Evolutionary conservation across 768 basidiomycete species (phyloP), one percentile per base, ranked within the genome.

Genomic region (Termitomyces sp.): DNA sequence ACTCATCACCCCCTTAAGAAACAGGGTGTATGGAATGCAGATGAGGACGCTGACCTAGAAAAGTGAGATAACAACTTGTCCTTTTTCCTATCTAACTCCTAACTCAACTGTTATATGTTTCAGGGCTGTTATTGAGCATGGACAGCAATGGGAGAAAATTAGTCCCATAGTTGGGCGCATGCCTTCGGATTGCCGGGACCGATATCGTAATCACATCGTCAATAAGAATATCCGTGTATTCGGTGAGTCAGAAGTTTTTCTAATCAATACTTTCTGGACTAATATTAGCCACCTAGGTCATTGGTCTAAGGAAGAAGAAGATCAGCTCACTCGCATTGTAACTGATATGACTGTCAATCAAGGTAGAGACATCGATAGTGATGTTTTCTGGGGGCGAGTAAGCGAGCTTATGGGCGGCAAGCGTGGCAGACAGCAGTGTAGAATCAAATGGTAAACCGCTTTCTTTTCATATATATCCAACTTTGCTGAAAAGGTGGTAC

Each of bases 241-340:
- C 51, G 90, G 90, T 80, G 60, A 27, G 76, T 66, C 11, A 32
- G 21, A 41, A 54, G 41, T 32, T 25, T 10, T 19, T 10, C 8
- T 41, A 21, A 31, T 17, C 9, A 10, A 52, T 51, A 56, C 31
- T 32, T 54, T 46, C 41, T 27, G 17, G 48, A 34, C 41, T 35
- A 41, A 16, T 17, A 43, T 59, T n/a, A n/a, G n/a, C n/a, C 27
- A 23, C 41, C 8, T 55, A 86, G 87, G 88, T 0, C 59, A 76
- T 41, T 94, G 92, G 92, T 80, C 85, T n/a, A 80, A 82, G 64
- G 87, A 86, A 52, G 92, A 94, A 65, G 91, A 92, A 65, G 85
- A 84, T 3, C 74, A 86, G 65, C 75, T 94, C 35, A 90, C 83
- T 17, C 74, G 71, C 14, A 92, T 93, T 59, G 88, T 94, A 35